Conservation (phyloP, 2,329 filamentous ascomycete genomes). For the Monosporascus sp. region DNA sequence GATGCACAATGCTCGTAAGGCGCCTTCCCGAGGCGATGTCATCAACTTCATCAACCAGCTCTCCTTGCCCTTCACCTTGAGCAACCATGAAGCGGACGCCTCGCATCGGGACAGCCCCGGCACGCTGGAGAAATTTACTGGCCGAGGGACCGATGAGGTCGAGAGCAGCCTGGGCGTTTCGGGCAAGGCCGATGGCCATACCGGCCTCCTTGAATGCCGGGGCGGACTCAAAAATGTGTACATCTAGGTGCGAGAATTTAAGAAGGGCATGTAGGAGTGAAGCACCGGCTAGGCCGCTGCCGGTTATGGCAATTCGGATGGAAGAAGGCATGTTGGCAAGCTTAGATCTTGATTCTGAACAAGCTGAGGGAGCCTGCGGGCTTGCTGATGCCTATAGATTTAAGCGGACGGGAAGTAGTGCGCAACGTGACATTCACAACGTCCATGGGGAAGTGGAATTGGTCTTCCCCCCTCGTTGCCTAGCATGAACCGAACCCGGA, state of each 20-base stretch:
- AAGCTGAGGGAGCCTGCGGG: no score
- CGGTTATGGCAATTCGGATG: background rate
- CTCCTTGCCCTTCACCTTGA: slow-evolving; percentile 8
- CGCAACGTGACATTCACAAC: no score
- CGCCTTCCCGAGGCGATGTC: slow-evolving; percentile 3
- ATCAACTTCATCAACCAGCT: slow-evolving; percentile 6
- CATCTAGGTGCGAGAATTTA: slow-evolving; percentile 11
- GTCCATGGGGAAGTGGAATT: no score
- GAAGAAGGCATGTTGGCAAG: background rate
- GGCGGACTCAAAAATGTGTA: slow-evolving; percentile 17
- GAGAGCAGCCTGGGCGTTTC: slow-evolving; percentile 16
- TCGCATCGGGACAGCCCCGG: slow-evolving; percentile 17
- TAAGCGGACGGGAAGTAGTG: no score
- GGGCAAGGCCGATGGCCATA: slow-evolving; percentile 13
- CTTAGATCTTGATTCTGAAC: no score
- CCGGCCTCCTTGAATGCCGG: slow-evolving; percentile 13
- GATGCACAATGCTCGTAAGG: slow-evolving; percentile 14
- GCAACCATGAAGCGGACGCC: slow-evolving; percentile 18
- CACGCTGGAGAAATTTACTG: slow-evolving; percentile 2
- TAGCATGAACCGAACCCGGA: no score
- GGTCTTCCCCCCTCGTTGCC: no score
- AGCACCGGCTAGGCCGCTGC: background rate
- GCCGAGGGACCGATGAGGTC: slow-evolving; percentile 11
- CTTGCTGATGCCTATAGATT: no score
- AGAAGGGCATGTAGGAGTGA: slow-evolving; percentile 10